phyloP scores from a whole-genome alignment of 2,329 filamentous ascomycete genomes.

The Periconia sp. region DNA sequence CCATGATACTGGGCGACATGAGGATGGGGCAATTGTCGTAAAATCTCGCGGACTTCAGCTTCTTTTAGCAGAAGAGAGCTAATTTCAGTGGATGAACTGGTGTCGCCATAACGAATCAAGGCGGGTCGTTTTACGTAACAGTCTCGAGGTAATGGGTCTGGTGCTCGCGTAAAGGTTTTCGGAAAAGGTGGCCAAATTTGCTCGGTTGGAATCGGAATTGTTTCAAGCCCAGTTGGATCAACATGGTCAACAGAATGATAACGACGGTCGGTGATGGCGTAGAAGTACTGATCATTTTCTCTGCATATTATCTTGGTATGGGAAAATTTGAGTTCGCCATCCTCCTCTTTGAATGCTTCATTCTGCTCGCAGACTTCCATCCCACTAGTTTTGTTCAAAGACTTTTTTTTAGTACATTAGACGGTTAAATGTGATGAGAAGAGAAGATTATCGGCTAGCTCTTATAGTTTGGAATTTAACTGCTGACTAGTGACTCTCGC shows the following conservation, averaged over 20 bases:
- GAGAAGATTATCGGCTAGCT: too few relatives aligned
- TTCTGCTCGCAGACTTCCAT: constrained; percentile 2
- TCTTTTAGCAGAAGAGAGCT: background rate
- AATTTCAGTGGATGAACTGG: background rate
- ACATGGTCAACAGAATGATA: background rate
- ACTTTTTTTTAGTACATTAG: too few relatives aligned
- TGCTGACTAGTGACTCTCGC: too few relatives aligned
- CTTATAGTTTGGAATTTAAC: too few relatives aligned
- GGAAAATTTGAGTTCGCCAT: background rate
- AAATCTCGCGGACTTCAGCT: background rate
- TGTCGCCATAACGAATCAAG: background rate
- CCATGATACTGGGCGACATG: background rate
- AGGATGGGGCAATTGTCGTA: background rate
- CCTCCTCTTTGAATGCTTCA: background rate
- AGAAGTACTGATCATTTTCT: background rate
- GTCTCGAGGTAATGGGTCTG: background rate
- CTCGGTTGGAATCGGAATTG: background rate
- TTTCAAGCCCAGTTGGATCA: background rate
- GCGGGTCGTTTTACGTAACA: background rate
- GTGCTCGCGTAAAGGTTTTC: background rate
- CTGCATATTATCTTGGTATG: background rate
- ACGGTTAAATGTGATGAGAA: too few relatives aligned
- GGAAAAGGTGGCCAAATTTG: background rate
- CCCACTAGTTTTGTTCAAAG: too few relatives aligned
- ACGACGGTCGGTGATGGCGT: background rate